Evolutionary conservation across 768 basidiomycete species (phyloP), one percentile per base, ranked within the genome.

Genomic region (Tubosaeta sp.): DNA sequence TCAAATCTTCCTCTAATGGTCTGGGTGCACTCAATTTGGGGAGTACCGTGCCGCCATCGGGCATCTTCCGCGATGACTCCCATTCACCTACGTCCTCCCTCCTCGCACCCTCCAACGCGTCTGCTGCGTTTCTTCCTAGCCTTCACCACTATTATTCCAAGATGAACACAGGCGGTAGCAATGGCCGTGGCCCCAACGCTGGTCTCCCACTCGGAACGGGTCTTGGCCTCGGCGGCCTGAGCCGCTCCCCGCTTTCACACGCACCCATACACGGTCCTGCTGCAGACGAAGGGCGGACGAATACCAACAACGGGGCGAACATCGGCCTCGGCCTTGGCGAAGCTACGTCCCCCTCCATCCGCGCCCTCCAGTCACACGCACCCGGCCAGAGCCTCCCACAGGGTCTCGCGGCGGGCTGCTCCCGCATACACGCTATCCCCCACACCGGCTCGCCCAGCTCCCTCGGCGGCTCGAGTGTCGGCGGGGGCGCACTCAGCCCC

Each of bases 301-400:
- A 34, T 12, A n/a, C 41, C 3, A 58, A 45, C 29, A 65, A 60
- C 6, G 56, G 51, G 2, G 12, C 56, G 14, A 43, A 4, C 31
- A 26, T 64, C 8, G 60, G 61, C 0, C 59, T 59, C 29, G 65
- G 65, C 0, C 61, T 61, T 0, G 66, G 64, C 12, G 71, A 64
- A 47, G 68, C 70, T 16, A 69, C 84, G 1, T 86, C 85, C 13
- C 88, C 93, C 0, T 80, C 83, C 26, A 75, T 87, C 26, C 79
- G 84, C n/a, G 93, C 91, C 1, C 73, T 95, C 38, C 88, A 91
- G 62, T 75, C 85, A 16, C 93, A 95, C 59, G 91, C 91, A 1
- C 93, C 94, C 0, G 93, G 93, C 2, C 91, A 94, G 70, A 87
- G 84, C 69, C 76, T 95, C 12, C 93, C 95, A 1, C 92, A 95